These are phyloP conservation scores for Petrea volubilis DNA, from an alignment of 257 asterid species.

Conservation along the genomic window DNA sequence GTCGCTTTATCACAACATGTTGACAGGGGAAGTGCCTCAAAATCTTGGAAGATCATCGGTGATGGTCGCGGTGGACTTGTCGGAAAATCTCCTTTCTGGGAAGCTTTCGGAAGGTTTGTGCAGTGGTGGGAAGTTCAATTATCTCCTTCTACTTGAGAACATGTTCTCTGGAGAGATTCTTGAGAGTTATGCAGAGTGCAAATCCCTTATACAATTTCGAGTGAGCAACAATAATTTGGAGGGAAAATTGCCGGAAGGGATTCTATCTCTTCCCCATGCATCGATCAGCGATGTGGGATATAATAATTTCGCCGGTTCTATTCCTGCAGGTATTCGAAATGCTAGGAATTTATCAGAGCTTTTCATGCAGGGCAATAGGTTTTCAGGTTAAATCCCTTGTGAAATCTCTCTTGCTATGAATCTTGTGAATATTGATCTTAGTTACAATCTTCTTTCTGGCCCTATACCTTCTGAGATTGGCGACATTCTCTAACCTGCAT, in stretches of 20 bases:
- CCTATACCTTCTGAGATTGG: slow-evolving; percentile 74
- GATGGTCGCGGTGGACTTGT: slow-evolving; percentile 68
- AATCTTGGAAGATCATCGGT: slow-evolving; percentile 61
- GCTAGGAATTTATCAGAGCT: slow-evolving; percentile 82
- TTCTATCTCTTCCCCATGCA: slow-evolving; percentile 70
- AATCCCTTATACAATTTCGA: slow-evolving; percentile 71
- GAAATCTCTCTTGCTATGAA: slow-evolving; percentile 62
- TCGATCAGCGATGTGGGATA: slow-evolving; percentile 66
- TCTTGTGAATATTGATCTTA: slow-evolving; percentile 78
- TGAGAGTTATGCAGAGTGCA: slow-evolving; percentile 55
- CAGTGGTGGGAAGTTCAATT: slow-evolving; percentile 64
- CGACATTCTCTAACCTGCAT: too few relatives aligned
- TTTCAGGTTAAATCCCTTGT: slow-evolving; percentile 70
- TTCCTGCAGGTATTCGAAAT: slow-evolving; percentile 42
- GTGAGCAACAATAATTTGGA: slow-evolving; percentile 59
- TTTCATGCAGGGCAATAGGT: slow-evolving; percentile 69
- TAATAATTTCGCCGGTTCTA: slow-evolving; percentile 58
- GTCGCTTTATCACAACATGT: slow-evolving; percentile 69
- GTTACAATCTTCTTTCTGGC: slow-evolving; percentile 70
- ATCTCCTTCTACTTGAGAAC: slow-evolving; percentile 73
- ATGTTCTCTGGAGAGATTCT: slow-evolving; percentile 70
- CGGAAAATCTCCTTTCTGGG: slow-evolving; percentile 77
- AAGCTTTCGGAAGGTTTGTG: slow-evolving; percentile 66
- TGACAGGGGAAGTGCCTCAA: slow-evolving; percentile 73
- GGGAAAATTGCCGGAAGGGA: slow-evolving; percentile 67